Evolutionary conservation across 2,329 filamentous ascomycete genomes (phyloP), one percentile per base, ranked within the genome.

Genomic region (Colletotrichum scovillei): DNA sequence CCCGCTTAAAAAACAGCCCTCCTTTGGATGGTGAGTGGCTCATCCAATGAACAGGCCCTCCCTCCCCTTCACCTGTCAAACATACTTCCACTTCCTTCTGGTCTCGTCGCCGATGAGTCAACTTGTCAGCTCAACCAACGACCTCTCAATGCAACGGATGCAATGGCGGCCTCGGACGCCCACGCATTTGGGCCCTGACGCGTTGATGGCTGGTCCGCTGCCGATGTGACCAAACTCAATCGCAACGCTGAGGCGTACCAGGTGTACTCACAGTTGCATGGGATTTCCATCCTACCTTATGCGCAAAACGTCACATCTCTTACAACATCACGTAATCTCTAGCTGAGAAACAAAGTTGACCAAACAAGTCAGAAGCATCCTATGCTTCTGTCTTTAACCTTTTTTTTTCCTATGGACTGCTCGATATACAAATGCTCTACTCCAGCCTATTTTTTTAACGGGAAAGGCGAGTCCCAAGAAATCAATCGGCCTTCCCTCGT

Each of bases 401-500:
- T 65, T 69, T 73, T 73, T 42, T 72, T 69, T 66, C 35, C 38
- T 73, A 63, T 60, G 70, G 69, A 30, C 38, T 68, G 49, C 24
- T 69, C 32, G 46, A 69, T 74, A 73, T 63, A 74, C 69, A 74
- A 63, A 72, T 74, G 55, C 69, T 68, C 72, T 49, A 59, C 69
- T 64, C 72, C 64, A 59, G 59, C 55, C 46, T 19, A 16, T n/a
- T 42, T 42, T 42, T 49, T 49, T 9, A 57, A 42, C 63, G 62
- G 30, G 55, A 53, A 22, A 49, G 60, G 62, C 62, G 62, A 62
- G 63, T 63, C 58, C 69, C 64, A 62, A 24, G n/a, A 64, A 64
- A 65, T 63, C 58, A 68, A 63, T 59, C 71, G 69, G 66, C 73
- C 66, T 66, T 74, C 65, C 63, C 66, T 76, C 74, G 56, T 75